These are phyloP conservation scores for Suhomyces ambrosiae DNA, from an alignment of 1,139 yeast species.

Conservation along the genomic window DNA sequence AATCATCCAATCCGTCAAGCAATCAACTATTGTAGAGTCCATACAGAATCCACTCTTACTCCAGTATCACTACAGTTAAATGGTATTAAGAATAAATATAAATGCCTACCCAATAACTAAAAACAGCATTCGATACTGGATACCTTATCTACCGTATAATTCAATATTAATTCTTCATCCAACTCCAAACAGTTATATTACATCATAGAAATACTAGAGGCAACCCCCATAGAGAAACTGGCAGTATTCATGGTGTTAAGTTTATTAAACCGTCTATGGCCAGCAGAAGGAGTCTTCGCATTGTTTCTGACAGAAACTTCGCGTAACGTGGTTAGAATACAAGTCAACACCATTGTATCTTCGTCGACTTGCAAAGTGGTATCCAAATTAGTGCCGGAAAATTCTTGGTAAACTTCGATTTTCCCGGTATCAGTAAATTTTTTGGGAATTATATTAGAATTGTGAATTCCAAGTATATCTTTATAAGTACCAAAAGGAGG, in stretches of 20 bases:
- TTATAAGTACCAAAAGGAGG: conserved; percentile 47
- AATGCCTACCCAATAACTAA: neutral
- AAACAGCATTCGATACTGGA: neutral
- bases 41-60: neutral
- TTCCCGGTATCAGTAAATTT: conserved; percentile 39
- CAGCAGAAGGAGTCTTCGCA: conserved; percentile 11
- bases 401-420: conserved; percentile 41
- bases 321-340: conserved; percentile 36
- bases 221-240: neutral
- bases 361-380: conserved; percentile 37
- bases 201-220: neutral
- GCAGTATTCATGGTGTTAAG: neutral
- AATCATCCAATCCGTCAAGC: conserved; percentile 1
- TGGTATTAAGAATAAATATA: neutral
- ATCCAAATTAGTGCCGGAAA: conserved; percentile 19
- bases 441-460: conserved; percentile 31
- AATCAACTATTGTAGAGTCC: neutral
- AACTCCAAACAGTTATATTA: neutral
- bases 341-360: conserved; percentile 36
- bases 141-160: no score
- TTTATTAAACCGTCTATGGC: neutral
- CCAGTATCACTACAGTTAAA: neutral
- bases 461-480: conserved; percentile 25
- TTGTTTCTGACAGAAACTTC: conserved; percentile 35
- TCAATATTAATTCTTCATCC: no score